Conservation (phyloP, 1,139 yeast species). For the Magnusiomyces fungicola region DNA sequence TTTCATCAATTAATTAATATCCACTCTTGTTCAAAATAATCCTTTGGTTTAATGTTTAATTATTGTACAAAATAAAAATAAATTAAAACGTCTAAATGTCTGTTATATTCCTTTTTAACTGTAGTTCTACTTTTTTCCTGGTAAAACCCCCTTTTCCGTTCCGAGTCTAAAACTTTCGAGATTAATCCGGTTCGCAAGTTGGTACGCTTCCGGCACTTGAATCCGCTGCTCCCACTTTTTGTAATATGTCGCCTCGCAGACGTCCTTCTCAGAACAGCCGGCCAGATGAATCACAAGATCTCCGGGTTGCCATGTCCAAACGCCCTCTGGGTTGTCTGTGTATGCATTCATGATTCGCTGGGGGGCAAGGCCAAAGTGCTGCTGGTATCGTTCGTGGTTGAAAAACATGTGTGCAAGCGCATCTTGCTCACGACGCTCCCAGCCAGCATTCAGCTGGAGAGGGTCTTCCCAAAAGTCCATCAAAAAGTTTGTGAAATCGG, state of each 20-base stretch:
- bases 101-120: too few relatives aligned
- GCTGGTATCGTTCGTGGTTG: slow-evolving; percentile 15
- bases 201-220: neutral
- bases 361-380: slow-evolving; percentile 23
- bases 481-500: slow-evolving; percentile 19
- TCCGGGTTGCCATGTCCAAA: slow-evolving; percentile 21
- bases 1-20: too few relatives aligned
- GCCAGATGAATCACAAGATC: slow-evolving; percentile 29
- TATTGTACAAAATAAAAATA: too few relatives aligned
- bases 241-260: slow-evolving; percentile 4
- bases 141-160: too few relatives aligned
- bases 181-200: too few relatives aligned
- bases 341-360: slow-evolving; percentile 24
- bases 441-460: slow-evolving; percentile 14
- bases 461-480: slow-evolving; percentile 23
- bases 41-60: too few relatives aligned
- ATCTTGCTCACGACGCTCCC: slow-evolving; percentile 21
- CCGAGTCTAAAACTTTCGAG: too few relatives aligned
- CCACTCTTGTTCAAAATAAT: too few relatives aligned
- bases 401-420: slow-evolving; percentile 12
- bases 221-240: slow-evolving; percentile 2
- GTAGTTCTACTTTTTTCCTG: too few relatives aligned
- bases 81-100: too few relatives aligned
- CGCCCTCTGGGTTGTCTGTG: slow-evolving; percentile 16
- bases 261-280: slow-evolving; percentile 18